Evolutionary conservation across 78 protist species (phyloP).

Genomic region (Emiliania huxleyi): DNA sequence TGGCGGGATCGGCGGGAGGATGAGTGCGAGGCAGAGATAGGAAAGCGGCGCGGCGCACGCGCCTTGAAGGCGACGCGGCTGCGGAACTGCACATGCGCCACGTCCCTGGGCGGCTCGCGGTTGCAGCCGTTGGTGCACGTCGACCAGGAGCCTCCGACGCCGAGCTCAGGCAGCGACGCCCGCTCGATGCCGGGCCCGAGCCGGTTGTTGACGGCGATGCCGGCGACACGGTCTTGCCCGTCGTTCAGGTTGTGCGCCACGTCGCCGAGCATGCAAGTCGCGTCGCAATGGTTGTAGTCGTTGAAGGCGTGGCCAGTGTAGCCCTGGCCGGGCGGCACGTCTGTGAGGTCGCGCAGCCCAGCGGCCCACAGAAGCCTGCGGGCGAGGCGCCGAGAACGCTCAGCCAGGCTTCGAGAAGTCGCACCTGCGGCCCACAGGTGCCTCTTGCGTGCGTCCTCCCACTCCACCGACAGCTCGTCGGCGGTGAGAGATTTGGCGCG

Average conservation of each 20-base stretch:
- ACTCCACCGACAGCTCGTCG: background rate
- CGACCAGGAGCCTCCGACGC: background rate
- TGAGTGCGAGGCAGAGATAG: background rate
- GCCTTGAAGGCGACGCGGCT: background rate
- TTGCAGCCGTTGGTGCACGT: background rate
- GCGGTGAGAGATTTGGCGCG: background rate
- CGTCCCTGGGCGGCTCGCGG: background rate
- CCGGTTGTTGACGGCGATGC: background rate
- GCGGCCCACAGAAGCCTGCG: background rate
- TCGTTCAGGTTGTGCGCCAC: background rate
- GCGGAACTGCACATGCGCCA: background rate
- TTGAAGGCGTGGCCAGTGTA: slow-evolving; percentile 28
- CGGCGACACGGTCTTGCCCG: background rate
- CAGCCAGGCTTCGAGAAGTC: no score
- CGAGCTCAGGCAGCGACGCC: background rate
- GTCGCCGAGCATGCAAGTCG: background rate
- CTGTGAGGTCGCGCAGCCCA: background rate
- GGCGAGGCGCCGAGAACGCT: no score
- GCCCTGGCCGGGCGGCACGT: background rate
- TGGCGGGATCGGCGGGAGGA: background rate
- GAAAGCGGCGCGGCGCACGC: background rate
- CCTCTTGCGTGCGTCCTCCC: background rate
- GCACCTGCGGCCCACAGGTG: slow-evolving; percentile 13
- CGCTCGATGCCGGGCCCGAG: background rate
- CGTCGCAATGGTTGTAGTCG: slow-evolving; percentile 18